These are phyloP conservation scores for Aspergillus ibericus DNA, from an alignment of 2,329 filamentous ascomycete species.

Conservation along the genomic window DNA sequence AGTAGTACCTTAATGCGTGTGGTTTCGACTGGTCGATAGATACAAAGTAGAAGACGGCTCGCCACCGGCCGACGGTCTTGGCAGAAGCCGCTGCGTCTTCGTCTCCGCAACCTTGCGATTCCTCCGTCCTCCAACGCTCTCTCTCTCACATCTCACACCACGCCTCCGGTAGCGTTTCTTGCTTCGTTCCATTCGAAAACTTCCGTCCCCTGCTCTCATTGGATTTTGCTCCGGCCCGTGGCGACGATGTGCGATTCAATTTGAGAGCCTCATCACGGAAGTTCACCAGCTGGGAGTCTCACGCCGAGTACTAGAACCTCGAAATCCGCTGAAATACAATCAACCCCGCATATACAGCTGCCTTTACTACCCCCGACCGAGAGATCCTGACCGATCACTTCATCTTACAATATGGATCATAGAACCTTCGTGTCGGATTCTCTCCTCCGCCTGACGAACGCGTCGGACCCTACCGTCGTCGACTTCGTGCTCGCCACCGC, in stretches of 20 bases:
- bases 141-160: neutral
- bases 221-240: neutral
- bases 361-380: neutral
- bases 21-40: too few relatives aligned
- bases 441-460: slow-evolving; percentile 55
- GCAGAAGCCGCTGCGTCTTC: neutral
- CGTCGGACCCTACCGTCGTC: slow-evolving; percentile 56
- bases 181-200: neutral
- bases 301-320: neutral
- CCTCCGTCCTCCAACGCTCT: too few relatives aligned
- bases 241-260: neutral
- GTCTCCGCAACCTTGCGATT: neutral
- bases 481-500: slow-evolving; percentile 60
- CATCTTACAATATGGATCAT: slow-evolving; percentile 34
- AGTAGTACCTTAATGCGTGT: too few relatives aligned
- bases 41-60: neutral
- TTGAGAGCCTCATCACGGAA: neutral
- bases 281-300: neutral
- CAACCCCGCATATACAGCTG: too few relatives aligned
- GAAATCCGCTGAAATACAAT: neutral
- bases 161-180: neutral
- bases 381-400: neutral
- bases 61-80: neutral
- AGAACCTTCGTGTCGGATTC: slow-evolving; percentile 51
- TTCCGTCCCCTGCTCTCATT: neutral